These are phyloP conservation scores for Vitis riparia DNA, from an alignment of 164 flowering plant genomes.

Conservation along the genomic window DNA sequence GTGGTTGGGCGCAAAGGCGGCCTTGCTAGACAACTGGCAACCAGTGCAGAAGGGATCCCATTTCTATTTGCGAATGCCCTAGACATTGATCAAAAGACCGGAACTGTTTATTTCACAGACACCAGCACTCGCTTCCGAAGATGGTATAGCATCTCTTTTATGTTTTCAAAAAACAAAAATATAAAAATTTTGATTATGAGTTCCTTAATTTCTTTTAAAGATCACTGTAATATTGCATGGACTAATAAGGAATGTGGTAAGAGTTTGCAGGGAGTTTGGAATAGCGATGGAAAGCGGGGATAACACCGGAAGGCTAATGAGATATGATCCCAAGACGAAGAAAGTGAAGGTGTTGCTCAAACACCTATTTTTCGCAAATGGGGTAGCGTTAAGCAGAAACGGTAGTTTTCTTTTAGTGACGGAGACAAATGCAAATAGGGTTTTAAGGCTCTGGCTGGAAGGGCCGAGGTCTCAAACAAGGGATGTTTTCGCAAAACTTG, in stretches of 20 bases:
- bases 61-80: constrained; percentile 25
- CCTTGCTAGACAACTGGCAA: constrained; percentile 19
- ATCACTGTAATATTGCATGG: no score
- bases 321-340: constrained; percentile 29
- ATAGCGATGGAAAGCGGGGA: constrained; percentile 23
- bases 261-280: constrained; percentile 13
- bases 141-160: constrained; percentile 23
- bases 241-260: no score
- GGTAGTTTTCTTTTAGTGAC: constrained; percentile 20
- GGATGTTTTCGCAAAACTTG: constrained; percentile 22
- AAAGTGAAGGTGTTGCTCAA: constrained; percentile 17
- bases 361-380: constrained; percentile 23
- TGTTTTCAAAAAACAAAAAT: not conserved
- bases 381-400: constrained; percentile 32
- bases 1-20: constrained; percentile 35
- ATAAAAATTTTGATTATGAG: no score
- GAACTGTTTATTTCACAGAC: constrained; percentile 49
- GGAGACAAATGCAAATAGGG: constrained; percentile 7
- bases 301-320: constrained; percentile 43
- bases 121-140: constrained; percentile 37
- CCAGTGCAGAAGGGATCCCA: constrained; percentile 26
- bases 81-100: constrained; percentile 35
- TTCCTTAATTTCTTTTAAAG: no score
- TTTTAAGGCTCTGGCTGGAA: constrained; percentile 22
- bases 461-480: constrained; percentile 8